Evolutionary conservation across 352 stramenopile species (phyloP).

Genomic region (Bremia lactucae): DNA sequence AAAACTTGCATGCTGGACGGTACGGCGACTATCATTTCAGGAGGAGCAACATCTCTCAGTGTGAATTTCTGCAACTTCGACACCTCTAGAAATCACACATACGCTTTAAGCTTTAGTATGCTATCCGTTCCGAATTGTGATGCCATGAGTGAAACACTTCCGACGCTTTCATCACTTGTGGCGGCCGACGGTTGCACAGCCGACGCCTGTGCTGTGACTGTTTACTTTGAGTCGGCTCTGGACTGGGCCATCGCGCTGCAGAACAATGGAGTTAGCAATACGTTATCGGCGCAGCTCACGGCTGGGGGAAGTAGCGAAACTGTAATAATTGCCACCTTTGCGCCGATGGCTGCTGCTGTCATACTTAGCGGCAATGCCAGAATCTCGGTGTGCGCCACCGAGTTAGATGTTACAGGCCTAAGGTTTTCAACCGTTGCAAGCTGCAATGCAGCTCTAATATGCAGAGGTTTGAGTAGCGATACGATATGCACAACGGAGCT

Average conservation of each 20-base stretch:
- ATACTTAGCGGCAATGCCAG: constrained; percentile 13
- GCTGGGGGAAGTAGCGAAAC: constrained; percentile 24
- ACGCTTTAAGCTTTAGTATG: constrained; percentile 34
- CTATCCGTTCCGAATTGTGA: constrained; percentile 42
- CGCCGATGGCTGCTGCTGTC: constrained; percentile 21
- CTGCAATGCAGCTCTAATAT: constrained; percentile 56
- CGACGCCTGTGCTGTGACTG: constrained; percentile 41
- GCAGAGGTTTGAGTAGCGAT: constrained; percentile 31
- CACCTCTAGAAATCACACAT: constrained; percentile 15
- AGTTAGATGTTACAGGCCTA: constrained; percentile 33
- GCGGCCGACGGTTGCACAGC: constrained; percentile 25
- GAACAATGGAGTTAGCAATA: constrained; percentile 26
- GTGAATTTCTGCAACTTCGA: constrained; percentile 70
- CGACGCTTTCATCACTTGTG: constrained; percentile 24
- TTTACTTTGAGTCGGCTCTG: constrained; percentile 31
- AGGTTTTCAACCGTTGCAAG: constrained; percentile 36
- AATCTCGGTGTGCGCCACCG: constrained; percentile 41
- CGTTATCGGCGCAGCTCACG: constrained; percentile 40
- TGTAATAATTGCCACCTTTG: constrained; percentile 38
- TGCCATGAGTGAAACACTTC: constrained; percentile 23
- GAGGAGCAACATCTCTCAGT: constrained; percentile 27
- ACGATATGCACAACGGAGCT: constrained; percentile 37
- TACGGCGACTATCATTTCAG: constrained; percentile 19
- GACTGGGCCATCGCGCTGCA: constrained; percentile 64
- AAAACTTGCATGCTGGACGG: constrained; percentile 52